These are phyloP conservation scores for Carallia pectinifolia DNA, from an alignment of 345 rosid species.

Conservation along the genomic window DNA sequence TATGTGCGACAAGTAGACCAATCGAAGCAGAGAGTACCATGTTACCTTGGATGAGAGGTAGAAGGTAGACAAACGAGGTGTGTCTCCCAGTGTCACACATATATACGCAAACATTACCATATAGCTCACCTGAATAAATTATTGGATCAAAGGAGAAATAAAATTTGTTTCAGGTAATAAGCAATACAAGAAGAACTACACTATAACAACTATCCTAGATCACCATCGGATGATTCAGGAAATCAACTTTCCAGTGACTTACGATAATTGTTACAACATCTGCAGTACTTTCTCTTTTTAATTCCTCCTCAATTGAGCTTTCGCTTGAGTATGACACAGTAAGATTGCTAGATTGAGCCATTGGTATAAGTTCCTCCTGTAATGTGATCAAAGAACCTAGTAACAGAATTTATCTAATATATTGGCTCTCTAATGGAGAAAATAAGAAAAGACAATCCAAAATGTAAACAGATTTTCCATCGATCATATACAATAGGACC, in stretches of 20 bases:
- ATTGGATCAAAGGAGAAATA: background rate
- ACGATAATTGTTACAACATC: conserved; percentile 69
- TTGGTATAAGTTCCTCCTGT: conserved; percentile 83
- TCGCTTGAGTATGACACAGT: conserved; percentile 88
- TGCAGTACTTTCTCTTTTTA: conserved; percentile 97
- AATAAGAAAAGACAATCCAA: too few species aligned
- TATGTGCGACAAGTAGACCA: background rate
- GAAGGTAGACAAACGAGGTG: conserved; percentile 61
- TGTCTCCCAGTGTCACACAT: conserved; percentile 79
- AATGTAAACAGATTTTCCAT: too few species aligned
- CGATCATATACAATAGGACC: too few species aligned
- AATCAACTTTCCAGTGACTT: conserved; percentile 24
- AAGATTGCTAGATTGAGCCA: conserved; percentile 68
- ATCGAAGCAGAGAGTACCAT: background rate
- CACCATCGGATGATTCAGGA: conserved; percentile 11
- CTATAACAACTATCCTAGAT: conserved; percentile 1
- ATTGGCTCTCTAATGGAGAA: too few species aligned
- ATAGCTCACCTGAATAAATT: conserved; percentile 76
- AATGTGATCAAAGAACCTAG: background rate
- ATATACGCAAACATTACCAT: conserved; percentile 96
- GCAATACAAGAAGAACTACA: background rate
- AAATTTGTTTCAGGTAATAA: background rate
- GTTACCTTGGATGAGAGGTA: conserved; percentile 87
- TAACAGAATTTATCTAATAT: too few species aligned
- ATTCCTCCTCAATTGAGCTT: conserved; percentile 92